Evolutionary conservation across 805 yeast genomes (phyloP), one percentile per base, ranked within the genome.

Genomic region (Yarrowia divulgata): DNA sequence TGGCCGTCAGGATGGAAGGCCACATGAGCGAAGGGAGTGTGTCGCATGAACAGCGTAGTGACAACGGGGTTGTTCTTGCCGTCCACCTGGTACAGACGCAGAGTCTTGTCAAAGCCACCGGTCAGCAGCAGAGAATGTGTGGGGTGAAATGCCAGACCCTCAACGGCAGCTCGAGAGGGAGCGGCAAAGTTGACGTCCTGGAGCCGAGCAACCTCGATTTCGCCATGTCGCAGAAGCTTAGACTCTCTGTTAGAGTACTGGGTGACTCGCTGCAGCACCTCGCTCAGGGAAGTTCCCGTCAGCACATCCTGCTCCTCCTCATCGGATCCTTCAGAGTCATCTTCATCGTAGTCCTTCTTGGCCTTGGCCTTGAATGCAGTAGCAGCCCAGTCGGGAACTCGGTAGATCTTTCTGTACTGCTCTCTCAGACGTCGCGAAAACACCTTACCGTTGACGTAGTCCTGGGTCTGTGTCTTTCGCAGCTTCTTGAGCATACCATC

Each of bases 41-140:
- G 88, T 67, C 88, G 85, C 69, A 95, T 82, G 78, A 89, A 91
- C 71, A 94, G 80, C 54, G 97, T 88, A 4, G 97, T 89, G 40
- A 93, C 96, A 48, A 94, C 80, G 70, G 86, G 87, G 76, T 95
- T 95, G 70, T 79, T 77, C 75, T 90, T 90, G 16, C 98, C 98
- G 77, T 95, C 98, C 64, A 93, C 86, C 75, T 94, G 97, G 77
- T 88, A 95, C 14, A 95, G 82, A 73, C 99, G 84, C 68, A 95
- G 77, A 0, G 97, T 90, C 73, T 91, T 84, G 78, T 95, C 99
- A 77, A 89, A 93, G 29, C 99, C 99, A 69, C 95, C 97, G 0
- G 97, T 90, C 67, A 95, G 80, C 57, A 94, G 80, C 39, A 95
- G 81, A 49, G 99, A 97, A 73, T 88, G 91, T 8, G 84, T 81